These are phyloP conservation scores for Mucor irregularis DNA, from an alignment of 371 early-diverging fungal genomes.

Conservation along the genomic window DNA sequence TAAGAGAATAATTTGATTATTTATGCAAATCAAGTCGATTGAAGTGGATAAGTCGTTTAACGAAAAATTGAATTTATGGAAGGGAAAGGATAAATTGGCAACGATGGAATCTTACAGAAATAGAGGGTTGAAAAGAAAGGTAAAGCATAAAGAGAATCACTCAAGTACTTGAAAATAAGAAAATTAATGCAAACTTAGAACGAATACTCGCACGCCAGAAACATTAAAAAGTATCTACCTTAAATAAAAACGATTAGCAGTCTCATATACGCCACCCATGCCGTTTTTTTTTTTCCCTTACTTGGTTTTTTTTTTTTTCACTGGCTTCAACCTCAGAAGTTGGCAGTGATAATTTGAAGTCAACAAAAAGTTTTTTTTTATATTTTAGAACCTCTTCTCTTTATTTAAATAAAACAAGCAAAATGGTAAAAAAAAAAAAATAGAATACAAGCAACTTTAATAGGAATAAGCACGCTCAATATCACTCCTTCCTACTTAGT, in stretches of 20 bases:
- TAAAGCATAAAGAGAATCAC: neutral
- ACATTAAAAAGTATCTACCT: neutral
- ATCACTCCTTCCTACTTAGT: neutral
- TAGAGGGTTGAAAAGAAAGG: slow-evolving; percentile 11
- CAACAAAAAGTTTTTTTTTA: slow-evolving; percentile 18
- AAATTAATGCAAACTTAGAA: neutral
- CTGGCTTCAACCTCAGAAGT: neutral
- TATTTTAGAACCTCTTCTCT: slow-evolving; percentile 7
- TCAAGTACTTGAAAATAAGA: too few species aligned
- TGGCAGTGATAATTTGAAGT: neutral
- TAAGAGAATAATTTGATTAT: too few species aligned
- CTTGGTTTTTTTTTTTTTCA: neutral
- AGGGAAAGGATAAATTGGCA: neutral
- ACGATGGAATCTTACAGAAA: neutral
- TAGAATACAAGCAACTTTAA: neutral
- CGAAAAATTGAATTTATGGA: slow-evolving; percentile 9
- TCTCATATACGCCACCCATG: neutral
- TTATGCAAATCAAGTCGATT: too few species aligned
- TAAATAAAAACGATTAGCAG: neutral
- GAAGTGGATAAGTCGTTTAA: neutral
- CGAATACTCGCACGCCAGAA: neutral
- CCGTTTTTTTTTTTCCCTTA: neutral
- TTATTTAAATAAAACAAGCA: neutral
- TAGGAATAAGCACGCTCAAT: neutral
- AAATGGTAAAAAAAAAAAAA: neutral